phyloP scores from a whole-genome alignment of 2,329 filamentous ascomycete genomes.

The Penicillium freii region DNA sequence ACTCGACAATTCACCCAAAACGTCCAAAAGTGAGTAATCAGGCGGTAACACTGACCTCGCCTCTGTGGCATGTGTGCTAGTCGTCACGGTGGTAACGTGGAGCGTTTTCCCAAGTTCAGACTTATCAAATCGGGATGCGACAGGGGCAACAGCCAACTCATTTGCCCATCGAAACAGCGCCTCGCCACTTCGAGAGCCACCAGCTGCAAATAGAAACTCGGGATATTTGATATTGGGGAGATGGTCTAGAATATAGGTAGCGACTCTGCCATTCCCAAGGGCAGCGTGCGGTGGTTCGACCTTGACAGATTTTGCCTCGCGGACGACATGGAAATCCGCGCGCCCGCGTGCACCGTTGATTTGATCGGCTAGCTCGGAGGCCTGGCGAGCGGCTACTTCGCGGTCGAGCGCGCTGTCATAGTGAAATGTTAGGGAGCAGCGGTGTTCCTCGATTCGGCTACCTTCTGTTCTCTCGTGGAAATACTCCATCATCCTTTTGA shows the following conservation, averaged over 20 bases:
- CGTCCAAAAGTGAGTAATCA: conserved; percentile 44
- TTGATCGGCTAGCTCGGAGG: conserved; percentile 83
- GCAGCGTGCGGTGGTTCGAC: conserved; percentile 76
- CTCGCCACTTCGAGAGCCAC: conserved; percentile 86
- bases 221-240: conserved; percentile 57
- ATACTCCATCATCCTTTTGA: conserved; percentile 78
- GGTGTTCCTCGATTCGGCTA: conserved; percentile 78
- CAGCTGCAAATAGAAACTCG: conserved; percentile 84
- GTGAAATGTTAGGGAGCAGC: conserved; percentile 83
- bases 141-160: conserved; percentile 54
- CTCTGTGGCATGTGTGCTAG: conserved; percentile 80
- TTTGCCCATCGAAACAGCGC: conserved; percentile 95
- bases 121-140: neutral
- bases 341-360: conserved; percentile 87
- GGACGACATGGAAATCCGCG: conserved; percentile 78
- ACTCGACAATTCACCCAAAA: conserved; percentile 8
- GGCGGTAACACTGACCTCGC: conserved; percentile 78
- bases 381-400: conserved; percentile 72
- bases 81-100: conserved; percentile 72
- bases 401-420: conserved; percentile 76
- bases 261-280: conserved; percentile 48
- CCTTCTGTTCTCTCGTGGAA: conserved; percentile 86
- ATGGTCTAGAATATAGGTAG: conserved; percentile 65
- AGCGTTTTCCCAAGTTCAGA: neutral
- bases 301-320: conserved; percentile 73